phyloP scores from a whole-genome alignment of 768 basidiomycete species.

The Mycena amicta region DNA sequence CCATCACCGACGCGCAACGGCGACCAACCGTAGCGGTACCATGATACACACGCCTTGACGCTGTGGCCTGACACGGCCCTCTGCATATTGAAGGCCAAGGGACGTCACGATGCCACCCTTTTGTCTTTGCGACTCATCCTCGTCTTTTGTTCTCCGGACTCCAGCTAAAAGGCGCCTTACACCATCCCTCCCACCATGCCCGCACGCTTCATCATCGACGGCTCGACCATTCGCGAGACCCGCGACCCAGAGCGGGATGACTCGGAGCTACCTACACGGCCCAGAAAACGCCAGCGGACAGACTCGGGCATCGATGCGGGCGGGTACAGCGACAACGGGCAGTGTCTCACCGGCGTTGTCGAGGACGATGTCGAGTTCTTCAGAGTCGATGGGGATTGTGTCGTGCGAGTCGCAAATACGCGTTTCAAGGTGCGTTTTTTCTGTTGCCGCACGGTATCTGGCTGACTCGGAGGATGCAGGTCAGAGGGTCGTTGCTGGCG shows the following conservation, averaged over 20 bases:
- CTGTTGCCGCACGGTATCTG: not conserved
- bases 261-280: conserved; percentile 22
- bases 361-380: conserved; percentile 43
- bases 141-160: too few species aligned
- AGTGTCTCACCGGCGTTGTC: conserved; percentile 11
- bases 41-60: too few species aligned
- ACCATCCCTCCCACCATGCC: conserved; percentile 6
- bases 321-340: conserved; percentile 10
- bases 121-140: too few species aligned
- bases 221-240: conserved; percentile 34
- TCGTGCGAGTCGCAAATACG: conserved; percentile 45
- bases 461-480: not conserved
- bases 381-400: conserved; percentile 38
- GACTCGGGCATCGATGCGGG: conserved; percentile 28
- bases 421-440: conserved; percentile 51
- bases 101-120: too few species aligned
- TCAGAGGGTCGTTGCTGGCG: conserved; percentile 14
- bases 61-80: too few species aligned
- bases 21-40: too few species aligned
- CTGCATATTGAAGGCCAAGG: too few species aligned
- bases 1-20: too few species aligned
- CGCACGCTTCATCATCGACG: conserved; percentile 34
- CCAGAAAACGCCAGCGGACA: conserved; percentile 31
- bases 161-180: not conserved
- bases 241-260: conserved; percentile 30